Evolutionary conservation across 768 basidiomycete genomes (phyloP).

Genomic region (Leccinum arenicola): DNA sequence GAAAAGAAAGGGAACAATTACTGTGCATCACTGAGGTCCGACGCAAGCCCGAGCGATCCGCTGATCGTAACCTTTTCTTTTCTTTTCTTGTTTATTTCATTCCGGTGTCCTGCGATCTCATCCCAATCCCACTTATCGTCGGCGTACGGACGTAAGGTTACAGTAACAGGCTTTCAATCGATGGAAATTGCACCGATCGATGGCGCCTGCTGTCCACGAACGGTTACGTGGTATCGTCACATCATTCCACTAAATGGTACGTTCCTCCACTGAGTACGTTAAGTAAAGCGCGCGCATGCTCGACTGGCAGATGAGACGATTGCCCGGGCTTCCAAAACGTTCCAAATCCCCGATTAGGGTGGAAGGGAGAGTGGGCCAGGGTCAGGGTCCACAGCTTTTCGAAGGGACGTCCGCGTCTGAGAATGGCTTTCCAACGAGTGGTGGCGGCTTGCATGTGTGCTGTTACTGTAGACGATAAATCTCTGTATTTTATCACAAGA

Average conservation of each 20-base stretch:
- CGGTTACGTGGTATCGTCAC: slow-evolving; percentile 1
- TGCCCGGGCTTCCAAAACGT: background rate
- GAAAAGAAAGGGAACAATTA: background rate
- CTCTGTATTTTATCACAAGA: background rate
- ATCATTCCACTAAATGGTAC: background rate
- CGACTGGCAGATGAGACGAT: background rate
- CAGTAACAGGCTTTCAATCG: slow-evolving; percentile 7
- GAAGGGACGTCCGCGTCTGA: background rate
- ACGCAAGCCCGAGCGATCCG: slow-evolving; percentile 11
- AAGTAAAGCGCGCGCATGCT: background rate
- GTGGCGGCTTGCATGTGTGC: background rate
- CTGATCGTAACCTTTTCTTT: slow-evolving; percentile 12
- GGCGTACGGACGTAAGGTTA: slow-evolving; percentile 15
- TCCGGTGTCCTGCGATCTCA: background rate
- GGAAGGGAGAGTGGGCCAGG: background rate
- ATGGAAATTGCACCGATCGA: slow-evolving; percentile 20
- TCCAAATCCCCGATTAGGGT: background rate
- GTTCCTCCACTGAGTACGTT: background rate
- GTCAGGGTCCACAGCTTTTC: background rate
- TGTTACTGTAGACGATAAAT: background rate
- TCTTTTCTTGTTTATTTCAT: background rate
- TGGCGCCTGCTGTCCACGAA: slow-evolving; percentile 10
- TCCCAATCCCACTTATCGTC: slow-evolving; percentile 10
- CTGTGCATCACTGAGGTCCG: background rate
- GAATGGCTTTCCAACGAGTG: background rate